These are phyloP conservation scores for Zalaria obscura DNA, from an alignment of 2,329 filamentous ascomycete species.

Conservation along the genomic window DNA sequence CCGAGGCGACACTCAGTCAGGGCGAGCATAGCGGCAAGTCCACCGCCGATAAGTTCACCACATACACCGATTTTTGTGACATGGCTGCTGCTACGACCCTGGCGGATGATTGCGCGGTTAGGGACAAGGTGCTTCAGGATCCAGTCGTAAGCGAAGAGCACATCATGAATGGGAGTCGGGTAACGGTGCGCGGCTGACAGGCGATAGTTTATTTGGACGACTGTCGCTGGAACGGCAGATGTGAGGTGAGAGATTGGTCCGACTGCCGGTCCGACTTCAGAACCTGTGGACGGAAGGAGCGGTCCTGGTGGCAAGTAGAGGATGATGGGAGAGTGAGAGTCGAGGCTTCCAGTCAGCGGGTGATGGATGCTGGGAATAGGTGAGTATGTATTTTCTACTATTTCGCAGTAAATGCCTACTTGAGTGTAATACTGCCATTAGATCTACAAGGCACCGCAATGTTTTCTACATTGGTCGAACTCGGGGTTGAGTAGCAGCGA, in stretches of 20 bases:
- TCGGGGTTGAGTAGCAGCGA: conserved; percentile 2
- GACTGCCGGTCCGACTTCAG: conserved; percentile 17
- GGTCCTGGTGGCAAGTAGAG: conserved; percentile 32
- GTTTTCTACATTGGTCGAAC: conserved; percentile 12
- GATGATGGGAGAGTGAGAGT: conserved; percentile 16
- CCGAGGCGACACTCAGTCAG: conserved; percentile 33
- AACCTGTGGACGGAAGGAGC: conserved; percentile 13
- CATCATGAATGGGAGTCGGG: conserved; percentile 33
- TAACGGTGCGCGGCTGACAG: conserved; percentile 18
- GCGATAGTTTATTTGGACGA: conserved; percentile 33
- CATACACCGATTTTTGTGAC: conserved; percentile 26
- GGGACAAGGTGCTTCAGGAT: conserved; percentile 22
- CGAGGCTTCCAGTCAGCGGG: conserved; percentile 9
- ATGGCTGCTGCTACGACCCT: conserved; percentile 11
- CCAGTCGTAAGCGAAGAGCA: conserved; percentile 34
- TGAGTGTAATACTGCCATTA: conserved; percentile 26
- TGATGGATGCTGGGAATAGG: conserved; percentile 17
- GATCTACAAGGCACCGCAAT: conserved; percentile 25
- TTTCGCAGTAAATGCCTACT: conserved; percentile 14
- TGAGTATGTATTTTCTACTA: conserved; percentile 5
- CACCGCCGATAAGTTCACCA: conserved; percentile 33
- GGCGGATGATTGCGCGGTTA: conserved; percentile 11
- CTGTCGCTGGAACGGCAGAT: conserved; percentile 21
- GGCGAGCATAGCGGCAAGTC: conserved; percentile 33
- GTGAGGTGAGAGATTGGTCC: conserved; percentile 19